Percentiles rank a stretch among this genome's conserved stretches.
Evolutionary conservation across 1,284 basidiomycete genomes (phyloP).

Genomic region (Kwoniella shivajii): DNA sequence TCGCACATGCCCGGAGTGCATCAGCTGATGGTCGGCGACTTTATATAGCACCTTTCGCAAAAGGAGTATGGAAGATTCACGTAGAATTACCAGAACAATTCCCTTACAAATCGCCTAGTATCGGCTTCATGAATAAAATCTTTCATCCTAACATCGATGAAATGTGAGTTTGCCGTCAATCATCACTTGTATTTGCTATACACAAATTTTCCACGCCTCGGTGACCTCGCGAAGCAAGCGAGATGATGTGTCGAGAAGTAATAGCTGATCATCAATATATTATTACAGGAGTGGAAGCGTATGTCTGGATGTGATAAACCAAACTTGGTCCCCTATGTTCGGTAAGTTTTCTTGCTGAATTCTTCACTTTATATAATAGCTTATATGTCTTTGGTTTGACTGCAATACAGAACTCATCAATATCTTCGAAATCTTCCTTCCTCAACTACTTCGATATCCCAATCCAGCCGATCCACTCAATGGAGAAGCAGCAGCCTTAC

Average conservation of each 20-base stretch:
- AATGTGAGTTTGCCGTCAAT: conserved; percentile 62
- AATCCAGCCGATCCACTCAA: conserved; percentile 98
- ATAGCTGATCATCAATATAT: too few relatives aligned
- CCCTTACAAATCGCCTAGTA: conserved; percentile 97
- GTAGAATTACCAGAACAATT: conserved; percentile 99
- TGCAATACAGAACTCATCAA: conserved; percentile 86
- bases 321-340: conserved; percentile 99
- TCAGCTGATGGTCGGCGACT: conserved; percentile 1
- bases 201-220: too few relatives aligned
- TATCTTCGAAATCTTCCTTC: conserved; percentile 97
- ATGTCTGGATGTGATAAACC: conserved; percentile 94
- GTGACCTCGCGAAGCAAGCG: too few relatives aligned
- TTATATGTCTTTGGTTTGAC: background rate
- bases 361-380: background rate
- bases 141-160: conserved; percentile 99
- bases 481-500: conserved; percentile 91
- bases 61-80: conserved; percentile 98
- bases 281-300: conserved; percentile 85
- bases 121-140: conserved; percentile 99
- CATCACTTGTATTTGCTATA: too few relatives aligned
- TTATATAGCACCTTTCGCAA: conserved; percentile 83
- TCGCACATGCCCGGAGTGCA: background rate
- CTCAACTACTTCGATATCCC: conserved; percentile 93
- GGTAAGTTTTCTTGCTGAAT: conserved; percentile 59
- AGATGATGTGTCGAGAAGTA: too few relatives aligned